Conservation (phyloP, 371 early-diverging fungal species). For the Encephalitozoon intestinalis region DNA sequence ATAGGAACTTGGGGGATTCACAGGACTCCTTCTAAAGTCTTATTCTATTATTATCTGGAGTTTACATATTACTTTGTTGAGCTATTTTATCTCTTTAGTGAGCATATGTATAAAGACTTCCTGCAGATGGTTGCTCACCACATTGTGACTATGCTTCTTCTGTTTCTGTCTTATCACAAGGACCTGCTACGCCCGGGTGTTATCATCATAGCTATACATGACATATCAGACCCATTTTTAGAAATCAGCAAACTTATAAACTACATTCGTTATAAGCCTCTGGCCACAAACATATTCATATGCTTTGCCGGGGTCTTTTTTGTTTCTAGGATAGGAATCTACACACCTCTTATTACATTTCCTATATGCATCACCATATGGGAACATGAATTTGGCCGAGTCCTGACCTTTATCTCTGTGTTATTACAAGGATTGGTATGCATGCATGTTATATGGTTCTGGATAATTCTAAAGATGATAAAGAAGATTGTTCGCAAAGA, state of each 20-base stretch:
- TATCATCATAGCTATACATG: conserved; percentile 64
- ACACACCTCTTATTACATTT: conserved; percentile 36
- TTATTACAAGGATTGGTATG: background rate
- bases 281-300: conserved; percentile 62
- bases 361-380: conserved; percentile 37
- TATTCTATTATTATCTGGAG: conserved; percentile 47
- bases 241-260: conserved; percentile 64
- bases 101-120: conserved; percentile 51
- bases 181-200: conserved; percentile 59
- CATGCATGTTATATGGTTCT: conserved; percentile 31
- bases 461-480: background rate
- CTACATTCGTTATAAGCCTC: conserved; percentile 57
- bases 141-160: conserved; percentile 60
- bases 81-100: conserved; percentile 43
- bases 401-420: conserved; percentile 1
- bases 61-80: conserved; percentile 51
- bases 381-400: conserved; percentile 4
- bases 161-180: conserved; percentile 60
- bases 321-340: conserved; percentile 58
- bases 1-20: conserved; percentile 25
- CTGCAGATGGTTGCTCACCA: conserved; percentile 63
- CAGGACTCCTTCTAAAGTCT: conserved; percentile 29
- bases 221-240: conserved; percentile 64
- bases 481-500: background rate
- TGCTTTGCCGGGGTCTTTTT: conserved; percentile 63